phyloP scores from a whole-genome alignment of 805 yeast genomes.

The Wickerhamiella occidentalis region DNA sequence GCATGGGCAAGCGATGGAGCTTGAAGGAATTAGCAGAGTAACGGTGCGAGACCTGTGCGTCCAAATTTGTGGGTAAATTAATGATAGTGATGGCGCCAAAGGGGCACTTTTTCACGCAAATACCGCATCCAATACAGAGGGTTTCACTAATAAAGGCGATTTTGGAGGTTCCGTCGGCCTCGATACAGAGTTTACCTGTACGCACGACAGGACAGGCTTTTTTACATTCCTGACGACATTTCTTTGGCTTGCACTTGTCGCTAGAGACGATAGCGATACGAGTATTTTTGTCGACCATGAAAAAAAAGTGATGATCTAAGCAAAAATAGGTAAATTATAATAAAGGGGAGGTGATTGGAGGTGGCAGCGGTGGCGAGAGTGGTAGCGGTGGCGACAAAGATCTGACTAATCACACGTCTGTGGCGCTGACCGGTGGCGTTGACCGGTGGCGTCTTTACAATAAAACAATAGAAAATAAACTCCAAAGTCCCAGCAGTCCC shows the following conservation, averaged over 20 bases:
- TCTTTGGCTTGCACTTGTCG: slow-evolving; percentile 95
- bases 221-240: slow-evolving; percentile 96
- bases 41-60: slow-evolving; percentile 86
- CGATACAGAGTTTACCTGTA: slow-evolving; percentile 95
- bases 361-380: too few relatives aligned
- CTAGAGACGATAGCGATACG: slow-evolving; percentile 91
- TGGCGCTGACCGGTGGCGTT: too few relatives aligned
- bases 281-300: slow-evolving; percentile 12
- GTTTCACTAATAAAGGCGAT: slow-evolving; percentile 91
- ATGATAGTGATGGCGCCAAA: slow-evolving; percentile 94
- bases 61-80: slow-evolving; percentile 91
- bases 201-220: slow-evolving; percentile 96
- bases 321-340: not conserved
- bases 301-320: slow-evolving; percentile 2
- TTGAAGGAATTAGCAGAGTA: slow-evolving; percentile 97
- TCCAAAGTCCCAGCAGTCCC: too few relatives aligned
- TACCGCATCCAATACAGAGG: slow-evolving; percentile 98
- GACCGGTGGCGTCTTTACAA: too few relatives aligned
- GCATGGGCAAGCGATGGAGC: slow-evolving; percentile 92
- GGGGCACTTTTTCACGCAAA: slow-evolving; percentile 97
- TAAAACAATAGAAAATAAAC: too few relatives aligned
- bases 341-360: not conserved
- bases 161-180: slow-evolving; percentile 79
- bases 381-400: too few relatives aligned
- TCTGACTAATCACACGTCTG: too few relatives aligned